Evolutionary conservation across 257 asterid species (phyloP).

Genomic region (Solanum gracilifrons): DNA sequence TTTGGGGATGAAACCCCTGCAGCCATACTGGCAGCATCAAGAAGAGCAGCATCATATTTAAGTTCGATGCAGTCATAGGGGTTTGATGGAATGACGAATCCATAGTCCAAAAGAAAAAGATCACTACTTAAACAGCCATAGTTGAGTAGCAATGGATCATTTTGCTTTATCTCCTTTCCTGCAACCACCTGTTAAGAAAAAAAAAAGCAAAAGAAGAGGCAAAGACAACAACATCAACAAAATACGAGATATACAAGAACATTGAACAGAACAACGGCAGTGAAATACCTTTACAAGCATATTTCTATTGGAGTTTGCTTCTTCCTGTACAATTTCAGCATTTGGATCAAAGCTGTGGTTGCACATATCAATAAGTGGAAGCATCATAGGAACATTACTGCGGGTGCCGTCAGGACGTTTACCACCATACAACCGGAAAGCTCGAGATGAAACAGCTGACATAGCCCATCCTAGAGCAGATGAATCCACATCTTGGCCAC

Average conservation of each 20-base stretch:
- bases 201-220: neutral
- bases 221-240: neutral
- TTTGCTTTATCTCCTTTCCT: constrained; percentile 40
- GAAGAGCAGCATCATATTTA: constrained; percentile 66
- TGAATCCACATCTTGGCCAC: constrained; percentile 71
- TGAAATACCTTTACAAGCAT: constrained; percentile 67
- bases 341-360: constrained; percentile 93
- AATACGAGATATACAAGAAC: neutral
- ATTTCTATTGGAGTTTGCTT: constrained; percentile 33
- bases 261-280: neutral
- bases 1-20: constrained; percentile 60
- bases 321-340: constrained; percentile 79
- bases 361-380: constrained; percentile 98
- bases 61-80: constrained; percentile 86
- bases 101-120: constrained; percentile 82
- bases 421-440: constrained; percentile 69
- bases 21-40: constrained; percentile 94
- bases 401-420: constrained; percentile 57
- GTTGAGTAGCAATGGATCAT: constrained; percentile 60
- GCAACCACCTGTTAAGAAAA: constrained; percentile 57
- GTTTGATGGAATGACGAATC: constrained; percentile 71
- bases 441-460: constrained; percentile 97
- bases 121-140: constrained; percentile 80
- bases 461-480: constrained; percentile 97
- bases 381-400: constrained; percentile 61